phyloP scores from a whole-genome alignment of 495 filamentous ascomycete genomes.

The Neurospora discreta region DNA sequence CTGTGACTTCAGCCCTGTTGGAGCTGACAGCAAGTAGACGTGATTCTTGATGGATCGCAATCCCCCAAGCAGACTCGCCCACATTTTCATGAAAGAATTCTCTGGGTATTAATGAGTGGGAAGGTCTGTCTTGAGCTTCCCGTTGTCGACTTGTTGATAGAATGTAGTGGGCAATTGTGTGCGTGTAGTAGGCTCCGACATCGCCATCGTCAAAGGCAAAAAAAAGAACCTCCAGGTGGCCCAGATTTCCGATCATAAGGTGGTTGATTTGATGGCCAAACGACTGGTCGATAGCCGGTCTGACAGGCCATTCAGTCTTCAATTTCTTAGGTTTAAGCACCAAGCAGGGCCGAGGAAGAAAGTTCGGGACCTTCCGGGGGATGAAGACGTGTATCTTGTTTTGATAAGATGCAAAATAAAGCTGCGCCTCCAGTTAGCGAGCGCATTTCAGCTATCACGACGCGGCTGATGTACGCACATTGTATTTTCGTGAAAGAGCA shows the following conservation, averaged over 20 bases:
- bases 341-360: constrained; percentile 51
- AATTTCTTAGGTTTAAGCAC: constrained; percentile 54
- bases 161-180: constrained; percentile 23
- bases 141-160: neutral
- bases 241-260: constrained; percentile 68
- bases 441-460: neutral
- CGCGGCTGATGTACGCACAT: constrained; percentile 17
- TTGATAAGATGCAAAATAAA: constrained; percentile 69
- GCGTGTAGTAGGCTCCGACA: constrained; percentile 67
- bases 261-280: constrained; percentile 67
- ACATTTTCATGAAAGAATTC: constrained; percentile 71
- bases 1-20: constrained; percentile 54
- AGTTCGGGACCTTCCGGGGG: constrained; percentile 49
- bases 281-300: constrained; percentile 44
- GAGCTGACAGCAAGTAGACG: constrained; percentile 72
- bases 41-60: constrained; percentile 71
- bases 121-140: neutral
- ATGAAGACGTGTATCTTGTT: constrained; percentile 64
- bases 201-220: constrained; percentile 82
- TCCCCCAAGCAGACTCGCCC: constrained; percentile 71
- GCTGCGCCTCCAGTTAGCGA: constrained; percentile 15
- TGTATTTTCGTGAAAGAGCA: constrained; percentile 37
- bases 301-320: constrained; percentile 21
- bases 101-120: constrained; percentile 6
- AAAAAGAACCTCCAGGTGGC: constrained; percentile 67